phyloP scores from a whole-genome alignment of 495 filamentous ascomycete genomes.

The Letharia lupina region DNA sequence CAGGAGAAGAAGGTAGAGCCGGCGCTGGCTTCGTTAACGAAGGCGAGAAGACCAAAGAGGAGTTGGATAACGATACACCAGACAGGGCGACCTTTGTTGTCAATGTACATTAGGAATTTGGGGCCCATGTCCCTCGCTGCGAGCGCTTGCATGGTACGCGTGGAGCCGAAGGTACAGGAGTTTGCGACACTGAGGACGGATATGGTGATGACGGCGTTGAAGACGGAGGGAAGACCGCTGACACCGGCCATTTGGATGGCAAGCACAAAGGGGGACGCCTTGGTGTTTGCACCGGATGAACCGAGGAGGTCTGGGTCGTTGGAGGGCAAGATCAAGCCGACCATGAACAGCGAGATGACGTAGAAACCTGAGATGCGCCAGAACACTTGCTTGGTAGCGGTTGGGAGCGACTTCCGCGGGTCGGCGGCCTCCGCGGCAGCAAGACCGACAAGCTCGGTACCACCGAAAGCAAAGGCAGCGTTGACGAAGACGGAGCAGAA shows the following conservation, averaged over 20 bases:
- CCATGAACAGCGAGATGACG: constrained; percentile 61
- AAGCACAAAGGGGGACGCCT: constrained; percentile 68
- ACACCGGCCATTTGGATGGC: constrained; percentile 60
- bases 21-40: constrained; percentile 40
- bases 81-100: constrained; percentile 49
- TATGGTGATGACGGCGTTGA: constrained; percentile 66
- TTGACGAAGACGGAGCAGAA: constrained; percentile 68
- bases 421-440: constrained; percentile 62
- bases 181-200: constrained; percentile 60
- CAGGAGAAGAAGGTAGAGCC: constrained; percentile 45
- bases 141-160: constrained; percentile 56
- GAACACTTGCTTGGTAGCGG: constrained; percentile 65
- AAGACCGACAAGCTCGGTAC: constrained; percentile 65
- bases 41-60: constrained; percentile 47
- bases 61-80: constrained; percentile 46
- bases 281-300: constrained; percentile 40
- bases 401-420: constrained; percentile 55
- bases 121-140: constrained; percentile 51
- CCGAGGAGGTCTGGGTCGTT: constrained; percentile 40
- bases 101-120: constrained; percentile 47
- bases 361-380: constrained; percentile 74
- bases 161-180: constrained; percentile 53
- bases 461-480: constrained; percentile 64
- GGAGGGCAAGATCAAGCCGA: constrained; percentile 62
- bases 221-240: constrained; percentile 56